Percentiles rank a stretch among this genome's conserved stretches.
phyloP scores from a whole-genome alignment of 768 basidiomycete species.

The Trametes punicea region DNA sequence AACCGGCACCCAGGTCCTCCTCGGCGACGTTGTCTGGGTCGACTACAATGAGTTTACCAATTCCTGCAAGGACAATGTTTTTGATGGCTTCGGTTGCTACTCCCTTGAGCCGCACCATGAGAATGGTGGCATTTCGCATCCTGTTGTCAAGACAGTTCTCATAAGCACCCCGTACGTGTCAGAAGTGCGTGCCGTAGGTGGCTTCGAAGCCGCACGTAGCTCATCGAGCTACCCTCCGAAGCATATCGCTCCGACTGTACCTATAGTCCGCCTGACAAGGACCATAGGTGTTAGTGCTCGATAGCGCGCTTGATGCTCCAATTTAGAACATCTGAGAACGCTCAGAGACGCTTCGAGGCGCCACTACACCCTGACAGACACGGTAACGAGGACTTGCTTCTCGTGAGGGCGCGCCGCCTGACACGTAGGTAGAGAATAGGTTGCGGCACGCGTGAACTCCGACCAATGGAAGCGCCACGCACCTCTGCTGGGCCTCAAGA shows the following conservation, averaged over 20 bases:
- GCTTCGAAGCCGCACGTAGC: background rate
- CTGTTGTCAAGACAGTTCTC: slow-evolving; percentile 37
- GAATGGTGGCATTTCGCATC: slow-evolving; percentile 91
- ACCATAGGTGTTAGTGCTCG: background rate
- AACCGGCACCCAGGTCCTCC: slow-evolving; percentile 88
- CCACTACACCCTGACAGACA: background rate
- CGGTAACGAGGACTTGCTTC: background rate
- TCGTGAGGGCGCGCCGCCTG: background rate
- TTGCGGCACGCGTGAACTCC: slow-evolving; percentile 3
- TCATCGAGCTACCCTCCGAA: background rate
- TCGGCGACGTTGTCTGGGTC: slow-evolving; percentile 73
- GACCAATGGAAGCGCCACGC: slow-evolving; percentile 20
- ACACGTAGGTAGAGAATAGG: slow-evolving; percentile 4
- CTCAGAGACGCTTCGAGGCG: background rate
- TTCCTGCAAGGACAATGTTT: slow-evolving; percentile 95
- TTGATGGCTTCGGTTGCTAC: slow-evolving; percentile 94
- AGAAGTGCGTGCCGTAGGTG: background rate
- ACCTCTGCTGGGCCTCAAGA: slow-evolving; percentile 96
- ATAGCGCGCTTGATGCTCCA: background rate
- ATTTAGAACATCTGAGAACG: background rate
- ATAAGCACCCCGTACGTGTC: background rate
- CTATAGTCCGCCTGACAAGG: background rate
- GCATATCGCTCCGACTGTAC: background rate
- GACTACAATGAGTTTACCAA: slow-evolving; percentile 83
- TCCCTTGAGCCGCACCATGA: slow-evolving; percentile 75